A percentile compares a stretch with the other conserved stretches of the same genome.
phyloP scores from a whole-genome alignment of 306 rosid genomes.

The Glycyrrhiza uralensis region DNA sequence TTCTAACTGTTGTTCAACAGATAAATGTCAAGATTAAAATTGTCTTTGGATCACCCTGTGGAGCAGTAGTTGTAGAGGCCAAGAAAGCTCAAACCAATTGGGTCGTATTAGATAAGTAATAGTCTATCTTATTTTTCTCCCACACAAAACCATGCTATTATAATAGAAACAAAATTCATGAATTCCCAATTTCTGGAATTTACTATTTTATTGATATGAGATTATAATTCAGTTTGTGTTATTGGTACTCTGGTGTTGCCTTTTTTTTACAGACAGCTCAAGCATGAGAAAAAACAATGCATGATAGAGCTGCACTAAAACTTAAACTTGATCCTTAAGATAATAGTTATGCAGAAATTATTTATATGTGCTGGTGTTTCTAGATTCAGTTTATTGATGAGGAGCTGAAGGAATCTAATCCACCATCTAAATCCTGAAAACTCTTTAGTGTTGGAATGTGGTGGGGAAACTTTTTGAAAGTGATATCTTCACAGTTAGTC shows the following conservation, averaged over 20 bases:
- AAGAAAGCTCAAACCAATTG: constrained; percentile 79
- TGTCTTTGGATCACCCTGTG: constrained; percentile 83
- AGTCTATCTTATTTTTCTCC: background rate
- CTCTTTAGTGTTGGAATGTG: too few species aligned
- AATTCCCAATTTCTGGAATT: background rate
- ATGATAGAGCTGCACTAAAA: constrained; percentile 94
- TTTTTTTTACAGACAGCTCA: constrained; percentile 69
- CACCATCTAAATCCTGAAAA: too few species aligned
- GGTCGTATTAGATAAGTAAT: constrained; percentile 96
- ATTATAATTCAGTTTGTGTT: background rate
- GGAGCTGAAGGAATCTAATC: too few species aligned
- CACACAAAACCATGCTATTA: background rate
- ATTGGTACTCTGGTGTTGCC: constrained; percentile 6
- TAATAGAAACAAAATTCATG: background rate
- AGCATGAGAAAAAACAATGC: constrained; percentile 85
- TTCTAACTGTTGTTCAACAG: constrained; percentile 35
- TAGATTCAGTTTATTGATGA: too few species aligned
- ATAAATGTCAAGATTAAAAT: constrained; percentile 87
- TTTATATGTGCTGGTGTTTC: too few species aligned
- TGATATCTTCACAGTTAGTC: too few species aligned
- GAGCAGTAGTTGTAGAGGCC: constrained; percentile 87
- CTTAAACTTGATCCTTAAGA: too few species aligned
- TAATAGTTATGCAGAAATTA: too few species aligned
- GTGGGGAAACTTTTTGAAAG: too few species aligned
- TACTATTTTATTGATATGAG: constrained; percentile 5